Percentiles rank a stretch among this genome's conserved stretches.
Evolutionary conservation across 805 yeast species (phyloP).

Genomic region (Komagataella pseudopastoris): DNA sequence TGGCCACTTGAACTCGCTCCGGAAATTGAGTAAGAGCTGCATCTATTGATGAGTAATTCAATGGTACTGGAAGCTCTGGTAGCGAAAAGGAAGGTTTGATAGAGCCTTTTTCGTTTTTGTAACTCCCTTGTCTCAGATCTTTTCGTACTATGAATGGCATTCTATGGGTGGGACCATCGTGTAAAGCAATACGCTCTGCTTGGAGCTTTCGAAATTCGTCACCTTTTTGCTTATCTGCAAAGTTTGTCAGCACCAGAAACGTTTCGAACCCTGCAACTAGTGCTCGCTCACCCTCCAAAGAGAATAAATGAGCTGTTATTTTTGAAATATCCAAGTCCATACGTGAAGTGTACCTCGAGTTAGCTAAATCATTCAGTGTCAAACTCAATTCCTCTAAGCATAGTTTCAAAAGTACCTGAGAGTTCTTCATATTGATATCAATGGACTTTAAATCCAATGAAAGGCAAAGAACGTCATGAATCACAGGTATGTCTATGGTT

Average conservation of each 20-base stretch:
- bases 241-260: conserved; percentile 43
- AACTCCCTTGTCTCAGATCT: conserved; percentile 22
- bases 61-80: conserved; percentile 51
- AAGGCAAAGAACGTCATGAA: conserved; percentile 60
- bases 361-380: conserved; percentile 57
- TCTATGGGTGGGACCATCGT: conserved; percentile 80
- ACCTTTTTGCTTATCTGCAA: conserved; percentile 38
- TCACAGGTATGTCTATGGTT: conserved; percentile 34
- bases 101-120: conserved; percentile 34
- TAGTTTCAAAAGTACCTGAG: conserved; percentile 7
- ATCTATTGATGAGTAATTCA: conserved; percentile 9
- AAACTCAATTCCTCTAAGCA: conserved; percentile 18
- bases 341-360: conserved; percentile 44
- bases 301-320: conserved; percentile 17
- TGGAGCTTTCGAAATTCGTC: conserved; percentile 36
- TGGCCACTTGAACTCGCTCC: neutral
- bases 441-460: conserved; percentile 38
- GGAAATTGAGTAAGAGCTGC: neutral
- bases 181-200: conserved; percentile 46
- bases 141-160: conserved; percentile 55
- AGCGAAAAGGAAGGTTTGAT: conserved; percentile 48
- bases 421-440: conserved; percentile 16
- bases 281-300: conserved; percentile 3
- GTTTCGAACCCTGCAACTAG: conserved; percentile 30
- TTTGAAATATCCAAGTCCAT: conserved; percentile 35